These are phyloP conservation scores for Saccharomycopsis sp. DNA, from an alignment of 805 yeast species.

Conservation along the genomic window DNA sequence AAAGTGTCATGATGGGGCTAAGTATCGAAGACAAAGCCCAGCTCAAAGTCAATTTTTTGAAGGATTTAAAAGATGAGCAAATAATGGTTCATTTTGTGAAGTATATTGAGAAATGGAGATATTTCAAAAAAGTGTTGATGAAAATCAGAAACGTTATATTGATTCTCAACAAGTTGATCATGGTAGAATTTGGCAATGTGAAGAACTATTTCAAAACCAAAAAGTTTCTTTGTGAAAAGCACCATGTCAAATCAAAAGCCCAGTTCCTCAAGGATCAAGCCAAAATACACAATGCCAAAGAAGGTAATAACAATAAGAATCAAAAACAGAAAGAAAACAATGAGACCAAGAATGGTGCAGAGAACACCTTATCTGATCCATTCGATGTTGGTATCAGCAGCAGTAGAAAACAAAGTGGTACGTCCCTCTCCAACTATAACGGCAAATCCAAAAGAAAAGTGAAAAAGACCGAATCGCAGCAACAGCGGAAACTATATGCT, in stretches of 20 bases:
- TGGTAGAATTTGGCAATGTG: constrained; percentile 56
- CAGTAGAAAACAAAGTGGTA: constrained; percentile 33
- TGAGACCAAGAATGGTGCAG: background rate
- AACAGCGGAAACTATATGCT: constrained; percentile 35
- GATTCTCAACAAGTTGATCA: constrained; percentile 43
- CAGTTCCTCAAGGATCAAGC: constrained; percentile 23
- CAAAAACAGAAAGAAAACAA: background rate
- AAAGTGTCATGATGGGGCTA: no score
- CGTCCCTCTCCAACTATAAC: no score
- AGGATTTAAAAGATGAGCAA: constrained; percentile 27
- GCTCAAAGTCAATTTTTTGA: constrained; percentile 11
- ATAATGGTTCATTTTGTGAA: constrained; percentile 38
- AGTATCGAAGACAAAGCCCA: constrained; percentile 4
- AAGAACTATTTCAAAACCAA: constrained; percentile 35
- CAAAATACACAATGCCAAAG: constrained; percentile 18
- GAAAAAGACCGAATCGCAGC: constrained; percentile 16
- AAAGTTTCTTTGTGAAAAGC: constrained; percentile 35
- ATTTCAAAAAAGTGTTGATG: constrained; percentile 37
- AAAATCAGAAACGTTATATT: constrained; percentile 49
- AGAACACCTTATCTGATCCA: background rate
- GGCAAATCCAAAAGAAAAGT: constrained; percentile 27
- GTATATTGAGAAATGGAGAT: constrained; percentile 60
- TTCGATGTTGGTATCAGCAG: constrained; percentile 37
- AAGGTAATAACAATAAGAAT: constrained; percentile 2
- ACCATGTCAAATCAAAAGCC: constrained; percentile 28